Base-by-base conservation (phyloP, 805 yeast genomes). In the Grigorovia yakushimaensis region DNA sequence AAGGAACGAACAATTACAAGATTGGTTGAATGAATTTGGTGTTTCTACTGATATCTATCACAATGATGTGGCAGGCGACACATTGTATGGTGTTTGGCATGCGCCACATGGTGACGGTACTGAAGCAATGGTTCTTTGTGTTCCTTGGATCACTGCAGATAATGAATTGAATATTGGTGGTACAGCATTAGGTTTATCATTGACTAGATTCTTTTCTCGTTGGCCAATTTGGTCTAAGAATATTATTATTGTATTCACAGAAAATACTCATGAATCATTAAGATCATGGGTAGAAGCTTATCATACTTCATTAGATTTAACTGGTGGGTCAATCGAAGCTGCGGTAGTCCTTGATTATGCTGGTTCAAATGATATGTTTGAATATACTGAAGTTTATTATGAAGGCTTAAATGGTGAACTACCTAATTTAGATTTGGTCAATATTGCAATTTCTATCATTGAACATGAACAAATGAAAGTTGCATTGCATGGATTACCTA, bases 211-310 rank as follows among this genome's bases (percentile, higher is more conserved):
- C 67, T 84, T 91, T 63, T 74, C 80, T 40, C 73, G 88, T 54
- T 80, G 95, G 84, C 83, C 95, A 7, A 78, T 93, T 10, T 93
- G 98, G 98, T 87, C 96, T 20, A 93, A 93, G 61, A 94, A 89
- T 60, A 82, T 93, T 52, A 84, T 93, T 23, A 69, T 93, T 40
- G 95, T 89, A 23, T 76, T 88, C 44, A 88, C 96, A 3, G 78
- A 80, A 44, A 79, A 88, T 58, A 78, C 84, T 1, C 77, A 77
- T 41, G 69, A 71, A 27, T 78, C 93, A 1, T 69, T 91, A 49
- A 72, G 95, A 49, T 69, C 81, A 3, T 93, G 98, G 98, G 96
- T 91, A 8, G 87, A 84, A 50, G 96, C 95, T 0, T 93, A 93
- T 64, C 98, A 93, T 59, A 80, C 86, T 0, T 70, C 83, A 0